A percentile compares a stretch with the other conserved stretches of the same genome.
These are phyloP conservation scores for Cyclotella baltica DNA, from an alignment of 108 stramenopile species.

Conservation along the genomic window DNA sequence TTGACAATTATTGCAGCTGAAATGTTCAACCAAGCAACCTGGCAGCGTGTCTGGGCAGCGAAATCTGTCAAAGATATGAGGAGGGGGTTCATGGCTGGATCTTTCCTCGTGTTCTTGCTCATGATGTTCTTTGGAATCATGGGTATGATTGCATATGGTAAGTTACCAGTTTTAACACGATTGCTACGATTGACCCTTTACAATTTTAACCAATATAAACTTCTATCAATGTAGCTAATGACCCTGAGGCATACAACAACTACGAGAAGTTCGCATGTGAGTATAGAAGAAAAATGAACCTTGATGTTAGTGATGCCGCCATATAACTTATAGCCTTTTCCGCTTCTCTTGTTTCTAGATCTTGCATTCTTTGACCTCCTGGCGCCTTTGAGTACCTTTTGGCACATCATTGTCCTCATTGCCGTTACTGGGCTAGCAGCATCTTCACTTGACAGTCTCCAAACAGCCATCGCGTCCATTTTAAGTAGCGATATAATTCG, in stretches of 20 bases:
- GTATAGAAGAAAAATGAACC: background rate
- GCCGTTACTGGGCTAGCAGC: constrained; percentile 74
- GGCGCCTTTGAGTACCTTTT: constrained; percentile 58
- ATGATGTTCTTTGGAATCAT: constrained; percentile 91
- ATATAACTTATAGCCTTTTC: too few species aligned
- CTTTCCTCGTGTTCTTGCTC: constrained; percentile 65
- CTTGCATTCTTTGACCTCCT: constrained; percentile 82
- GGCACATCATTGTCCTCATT: constrained; percentile 76
- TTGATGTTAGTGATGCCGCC: too few species aligned
- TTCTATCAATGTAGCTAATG: constrained; percentile 49
- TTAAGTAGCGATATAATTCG: constrained; percentile 66
- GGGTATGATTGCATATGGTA: constrained; percentile 78
- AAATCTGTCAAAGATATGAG: constrained; percentile 59
- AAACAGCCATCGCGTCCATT: constrained; percentile 71
- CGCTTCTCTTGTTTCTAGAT: constrained; percentile 23
- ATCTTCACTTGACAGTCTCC: constrained; percentile 72
- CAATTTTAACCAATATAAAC: background rate
- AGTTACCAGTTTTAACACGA: constrained; percentile 4
- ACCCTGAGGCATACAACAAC: constrained; percentile 66
- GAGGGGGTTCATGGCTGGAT: constrained; percentile 68
- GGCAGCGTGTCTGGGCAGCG: constrained; percentile 87
- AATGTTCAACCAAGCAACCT: constrained; percentile 80
- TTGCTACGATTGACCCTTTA: too few species aligned
- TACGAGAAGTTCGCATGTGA: constrained; percentile 67
- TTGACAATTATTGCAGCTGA: constrained; percentile 62